Conservation (phyloP, 1,284 basidiomycete species). For the Leccinum pachyderme region DNA sequence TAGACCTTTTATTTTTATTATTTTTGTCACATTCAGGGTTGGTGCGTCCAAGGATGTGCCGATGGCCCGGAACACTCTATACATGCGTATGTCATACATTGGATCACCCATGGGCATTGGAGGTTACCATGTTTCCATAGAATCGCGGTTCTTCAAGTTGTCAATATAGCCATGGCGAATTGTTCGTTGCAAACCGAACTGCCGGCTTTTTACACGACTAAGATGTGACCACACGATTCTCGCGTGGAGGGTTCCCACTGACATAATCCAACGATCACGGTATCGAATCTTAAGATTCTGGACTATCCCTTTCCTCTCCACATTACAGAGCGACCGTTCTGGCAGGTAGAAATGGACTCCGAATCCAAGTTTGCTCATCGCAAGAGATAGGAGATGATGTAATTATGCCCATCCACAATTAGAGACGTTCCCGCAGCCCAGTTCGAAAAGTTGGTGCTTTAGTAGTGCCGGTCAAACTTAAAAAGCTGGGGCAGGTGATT, state of each 20-base stretch:
- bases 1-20: not conserved
- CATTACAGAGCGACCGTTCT: conserved; percentile 6
- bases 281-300: conserved; percentile 16
- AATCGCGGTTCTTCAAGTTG: too few relatives aligned
- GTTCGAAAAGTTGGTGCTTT: conserved; percentile 13
- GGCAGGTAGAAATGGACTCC: conserved; percentile 1
- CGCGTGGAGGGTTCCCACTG: conserved; percentile 12
- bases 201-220: conserved; percentile 3
- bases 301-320: conserved; percentile 7
- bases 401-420: conserved; percentile 17
- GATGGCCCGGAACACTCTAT: too few relatives aligned
- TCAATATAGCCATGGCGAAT: not conserved
- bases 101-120: not conserved
- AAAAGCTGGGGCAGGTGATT: conserved; percentile 13
- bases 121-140: not conserved
- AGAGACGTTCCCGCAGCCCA: conserved; percentile 3
- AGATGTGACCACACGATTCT: conserved; percentile 9
- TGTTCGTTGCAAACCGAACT: conserved; percentile 1
- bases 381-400: conserved; percentile 8
- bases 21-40: not conserved
- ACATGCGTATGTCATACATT: not conserved
- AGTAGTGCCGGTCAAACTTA: conserved; percentile 6
- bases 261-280: conserved; percentile 7
- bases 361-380: conserved; percentile 6
- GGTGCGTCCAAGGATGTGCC: not conserved